Evolutionary conservation across 495 filamentous ascomycete species (phyloP), one percentile per base, ranked within the genome.

Genomic region (Extremus antarcticus): DNA sequence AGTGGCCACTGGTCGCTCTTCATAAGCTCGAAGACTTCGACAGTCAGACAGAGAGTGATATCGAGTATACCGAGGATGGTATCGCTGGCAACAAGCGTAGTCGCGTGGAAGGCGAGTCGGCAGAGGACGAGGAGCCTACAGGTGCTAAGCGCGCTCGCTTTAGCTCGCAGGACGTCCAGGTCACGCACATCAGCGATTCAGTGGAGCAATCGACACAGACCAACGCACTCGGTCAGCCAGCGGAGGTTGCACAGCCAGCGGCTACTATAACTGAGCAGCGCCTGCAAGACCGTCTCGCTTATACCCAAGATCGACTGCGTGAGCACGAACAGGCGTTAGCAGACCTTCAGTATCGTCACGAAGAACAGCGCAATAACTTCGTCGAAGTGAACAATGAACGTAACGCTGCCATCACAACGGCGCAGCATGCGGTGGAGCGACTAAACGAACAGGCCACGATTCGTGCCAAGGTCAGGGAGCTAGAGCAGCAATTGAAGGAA

Each of bases 111-210:
- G 21, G n/a, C 51, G 51, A 43, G 3, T 35, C 29, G 4, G n/a
- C n/a, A n/a, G 7, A 35, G 13, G 51, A 39, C 16, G 25, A 16
- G n/a, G 23, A 16, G 3, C 2, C 21, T n/a, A 38, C 22, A 8
- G 43, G 29, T n/a, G 43, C 16, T n/a, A 61, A 56, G 41, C 47
- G 46, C 19, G 43, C 45, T 17, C 48, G 48, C 23, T 16, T 35
- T 10, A 54, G 51, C 2, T 9, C 11, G 21, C 53, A 51, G 20
- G 60, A 58, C 1, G 13, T 58, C 15, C 46, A 63, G 3, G 45
- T 63, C 35, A 63, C 61, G 16, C 63, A 55, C 29, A 46, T 65
- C 45, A 65, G 61, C 40, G 63, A 65, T 38, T 63, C 63, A 2
- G 49, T 59, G 13, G 38, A 41, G 15, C 54, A 53, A 43, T 40